Base-by-base conservation (phyloP, 495 filamentous ascomycete species). In the Clohesyomyces aquaticus region DNA sequence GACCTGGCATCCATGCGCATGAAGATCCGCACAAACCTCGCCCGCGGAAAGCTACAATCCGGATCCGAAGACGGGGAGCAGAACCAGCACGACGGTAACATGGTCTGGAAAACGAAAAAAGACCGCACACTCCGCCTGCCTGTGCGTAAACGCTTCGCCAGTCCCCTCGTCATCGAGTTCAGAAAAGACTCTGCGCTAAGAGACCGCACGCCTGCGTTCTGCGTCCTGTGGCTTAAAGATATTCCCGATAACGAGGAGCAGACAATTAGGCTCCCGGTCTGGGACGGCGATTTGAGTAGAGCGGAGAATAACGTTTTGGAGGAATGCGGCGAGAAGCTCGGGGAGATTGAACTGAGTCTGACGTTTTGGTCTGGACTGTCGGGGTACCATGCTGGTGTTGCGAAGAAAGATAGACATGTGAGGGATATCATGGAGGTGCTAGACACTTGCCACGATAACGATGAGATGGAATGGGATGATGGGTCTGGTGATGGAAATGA, bases 171-270 rank as follows among this genome's bases (percentile, higher is more conserved):
- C n/a, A 67, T 89, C 22, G 82, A 88, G 63, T 89, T 89, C 61
- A 67, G 76, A 70, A 75, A 77, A 14, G 74, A 81, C 63, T 80
- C 78, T 16, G 38, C 85, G 0, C 73, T 80, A 22, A 65, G 73
- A 0, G 83, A 87, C 51, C 81, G 81, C 27, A 84, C 81, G 0
- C 73, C 81, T 0, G 88, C 83, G 0, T 83, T 88, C 51, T 85
- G 81, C 0, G 75, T 88, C 2, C 71, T 89, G 8, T 90, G 88
- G 88, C 78, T 90, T 14, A 80, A 82, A 46, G 82, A 87, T 26
- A 75, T 91, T 0, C 79, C 79, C 0, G 88, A 91, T 55, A 86
- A 87, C 45, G 83, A 87, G 69, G 80, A 85, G 21, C 67, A 77
- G 22, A 80, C 75, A 0, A 71, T 87, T 9, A 74, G 63, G 11